Evolutionary conservation across 2,329 filamentous ascomycete species (phyloP).

Genomic region (Claviceps citrina): DNA sequence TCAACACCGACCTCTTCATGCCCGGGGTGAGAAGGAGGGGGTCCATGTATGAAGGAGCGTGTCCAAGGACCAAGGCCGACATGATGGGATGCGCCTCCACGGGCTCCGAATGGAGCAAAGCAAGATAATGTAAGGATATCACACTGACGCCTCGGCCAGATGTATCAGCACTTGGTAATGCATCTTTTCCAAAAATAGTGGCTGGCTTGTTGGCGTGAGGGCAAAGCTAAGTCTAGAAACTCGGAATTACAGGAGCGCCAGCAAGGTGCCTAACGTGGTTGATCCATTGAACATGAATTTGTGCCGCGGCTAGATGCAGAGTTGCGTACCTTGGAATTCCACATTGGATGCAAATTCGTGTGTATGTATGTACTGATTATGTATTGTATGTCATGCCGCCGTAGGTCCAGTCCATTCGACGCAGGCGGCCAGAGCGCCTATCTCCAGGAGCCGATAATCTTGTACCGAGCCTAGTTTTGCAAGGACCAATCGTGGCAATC

Average conservation of each 20-base stretch:
- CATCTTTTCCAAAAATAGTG: too few relatives aligned
- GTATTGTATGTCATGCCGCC: neutral
- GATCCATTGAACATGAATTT: neutral
- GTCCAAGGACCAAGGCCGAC: neutral
- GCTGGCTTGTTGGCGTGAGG: neutral
- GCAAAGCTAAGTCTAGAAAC: neutral
- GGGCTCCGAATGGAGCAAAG: neutral
- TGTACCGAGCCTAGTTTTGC: neutral
- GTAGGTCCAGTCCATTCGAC: neutral
- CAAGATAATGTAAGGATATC: too few relatives aligned
- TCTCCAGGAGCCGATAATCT: neutral
- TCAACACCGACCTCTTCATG: neutral
- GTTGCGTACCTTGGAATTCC: neutral
- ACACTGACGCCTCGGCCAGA: neutral
- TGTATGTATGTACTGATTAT: neutral
- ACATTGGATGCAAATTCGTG: neutral
- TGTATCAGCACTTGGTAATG: neutral
- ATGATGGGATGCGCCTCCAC: neutral
- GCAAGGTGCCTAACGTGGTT: neutral
- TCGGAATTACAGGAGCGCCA: neutral
- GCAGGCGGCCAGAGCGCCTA: neutral
- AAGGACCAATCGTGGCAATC: neutral
- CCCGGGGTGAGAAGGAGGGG: neutral
- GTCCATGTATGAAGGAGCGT: constrained; percentile 1
- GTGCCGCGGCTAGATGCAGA: constrained; percentile 3